Conservation (phyloP, 495 filamentous ascomycete species). For the Bacidia gigantensis region DNA sequence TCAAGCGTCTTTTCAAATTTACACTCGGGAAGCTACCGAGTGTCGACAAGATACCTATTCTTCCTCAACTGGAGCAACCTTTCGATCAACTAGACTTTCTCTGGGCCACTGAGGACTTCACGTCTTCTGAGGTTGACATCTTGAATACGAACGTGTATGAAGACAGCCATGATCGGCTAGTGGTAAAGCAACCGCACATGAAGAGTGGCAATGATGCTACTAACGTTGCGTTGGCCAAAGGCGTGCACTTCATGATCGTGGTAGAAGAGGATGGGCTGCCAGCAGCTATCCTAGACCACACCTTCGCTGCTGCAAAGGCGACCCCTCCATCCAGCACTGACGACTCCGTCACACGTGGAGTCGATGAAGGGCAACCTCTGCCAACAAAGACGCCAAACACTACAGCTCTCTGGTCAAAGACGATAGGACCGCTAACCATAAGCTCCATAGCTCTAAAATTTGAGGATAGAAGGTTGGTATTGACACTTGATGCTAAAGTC, state of each 20-base stretch:
- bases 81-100: constrained; percentile 25
- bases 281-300: neutral
- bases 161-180: too few species aligned
- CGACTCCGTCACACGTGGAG: neutral
- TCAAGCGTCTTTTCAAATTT: neutral
- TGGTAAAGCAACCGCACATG: too few species aligned
- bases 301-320: neutral
- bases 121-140: neutral
- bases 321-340: neutral
- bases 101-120: neutral
- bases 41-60: neutral
- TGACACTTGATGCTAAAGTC: neutral
- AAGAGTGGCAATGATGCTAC: too few species aligned
- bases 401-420: neutral
- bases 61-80: constrained; percentile 18
- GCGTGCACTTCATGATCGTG: neutral
- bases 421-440: neutral
- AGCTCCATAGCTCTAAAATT: neutral
- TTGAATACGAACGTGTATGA: neutral
- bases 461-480: neutral
- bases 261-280: neutral
- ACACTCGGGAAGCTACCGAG: neutral
- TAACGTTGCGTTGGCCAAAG: neutral
- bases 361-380: too few species aligned
- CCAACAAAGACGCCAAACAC: neutral